Evolutionary conservation across 768 basidiomycete genomes (phyloP), one percentile per base, ranked within the genome.

Genomic region (Paxillus involutus): DNA sequence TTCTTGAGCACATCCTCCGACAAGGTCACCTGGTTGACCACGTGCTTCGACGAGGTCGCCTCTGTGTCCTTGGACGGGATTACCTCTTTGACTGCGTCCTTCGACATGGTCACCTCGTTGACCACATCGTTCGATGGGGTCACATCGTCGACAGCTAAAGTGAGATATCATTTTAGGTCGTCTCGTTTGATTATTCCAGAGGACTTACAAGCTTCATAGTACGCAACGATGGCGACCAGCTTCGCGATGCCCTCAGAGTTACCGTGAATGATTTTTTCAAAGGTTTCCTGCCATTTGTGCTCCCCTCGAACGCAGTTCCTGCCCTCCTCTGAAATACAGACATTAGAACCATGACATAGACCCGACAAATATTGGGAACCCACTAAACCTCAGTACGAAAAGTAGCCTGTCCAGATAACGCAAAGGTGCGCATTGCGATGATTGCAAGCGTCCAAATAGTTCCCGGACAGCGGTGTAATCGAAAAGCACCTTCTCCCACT

Each of bases 361-460:
- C 10, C 2, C 30, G 14, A 37, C 16, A 13, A 3, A 11, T 1
- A 19, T 1, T 17, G 6, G n/a, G 4, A 32, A 52, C 60, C 49
- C 49, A 61, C 60, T 45, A 39, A 59, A 60, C 44, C 60, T 53
- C 26, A 61, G 32, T 59, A 59, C 60, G 39, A 61, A 61, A 45
- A 61, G 36, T 9, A 62, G 42, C 47, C 53, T 49, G 51, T 62
- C 59, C 5, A 62, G 52, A 43, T 60, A 57, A 36, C 52, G 53
- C 8, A 55, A 59, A 3, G 53, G 46, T 7, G 43, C 52, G 1
- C 55, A 52, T 30, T 60, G 51, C 41, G 42, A 53, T 10, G 55
- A 45, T 17, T 42, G n/a, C n/a, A n/a, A n/a, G n/a, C n/a, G n/a
- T n/a, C n/a, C n/a, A n/a, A n/a, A n/a, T n/a, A n/a, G n/a, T n/a